Evolutionary conservation across 495 filamentous ascomycete species (phyloP).

Genomic region (Aspergillus taichungensis): DNA sequence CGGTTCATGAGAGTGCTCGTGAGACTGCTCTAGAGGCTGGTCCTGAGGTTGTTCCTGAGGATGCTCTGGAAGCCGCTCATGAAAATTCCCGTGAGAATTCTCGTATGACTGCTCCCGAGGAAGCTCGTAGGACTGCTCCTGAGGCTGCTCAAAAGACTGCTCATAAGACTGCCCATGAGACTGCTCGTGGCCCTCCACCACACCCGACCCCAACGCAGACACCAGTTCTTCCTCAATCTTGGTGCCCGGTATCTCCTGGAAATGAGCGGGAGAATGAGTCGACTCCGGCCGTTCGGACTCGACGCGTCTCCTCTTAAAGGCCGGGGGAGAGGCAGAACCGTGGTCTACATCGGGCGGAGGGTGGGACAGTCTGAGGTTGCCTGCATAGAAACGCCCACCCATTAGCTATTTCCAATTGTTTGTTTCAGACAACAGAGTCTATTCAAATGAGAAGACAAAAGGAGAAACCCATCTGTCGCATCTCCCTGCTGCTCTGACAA

Average conservation of each 20-base stretch:
- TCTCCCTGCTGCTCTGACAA: neutral
- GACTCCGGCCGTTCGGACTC: conserved; percentile 18
- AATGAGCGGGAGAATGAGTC: neutral
- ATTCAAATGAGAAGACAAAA: neutral
- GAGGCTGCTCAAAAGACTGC: too few species aligned
- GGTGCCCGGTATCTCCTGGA: conserved; percentile 20
- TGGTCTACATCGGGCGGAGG: conserved; percentile 28
- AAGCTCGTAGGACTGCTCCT: too few species aligned
- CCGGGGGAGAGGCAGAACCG: conserved; percentile 23
- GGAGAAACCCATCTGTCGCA: neutral
- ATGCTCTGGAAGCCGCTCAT: too few species aligned
- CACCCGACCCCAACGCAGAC: conserved; percentile 25
- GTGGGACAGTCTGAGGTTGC: conserved; percentile 25
- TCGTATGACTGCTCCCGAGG: too few species aligned
- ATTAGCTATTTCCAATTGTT: neutral
- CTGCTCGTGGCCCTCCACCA: conserved; percentile 13
- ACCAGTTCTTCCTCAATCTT: conserved; percentile 38
- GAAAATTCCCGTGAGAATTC: too few species aligned
- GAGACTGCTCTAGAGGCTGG: too few species aligned
- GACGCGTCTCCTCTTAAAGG: conserved; percentile 36
- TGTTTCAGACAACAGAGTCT: neutral
- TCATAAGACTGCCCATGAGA: too few species aligned
- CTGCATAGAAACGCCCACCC: conserved; percentile 2
- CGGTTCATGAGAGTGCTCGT: too few species aligned
- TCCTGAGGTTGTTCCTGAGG: too few species aligned